A percentile compares a stretch with the other conserved stretches of the same genome.
phyloP scores from a whole-genome alignment of 176 grass and related monocot genomes.

The Bothriochloa decipiens region DNA sequence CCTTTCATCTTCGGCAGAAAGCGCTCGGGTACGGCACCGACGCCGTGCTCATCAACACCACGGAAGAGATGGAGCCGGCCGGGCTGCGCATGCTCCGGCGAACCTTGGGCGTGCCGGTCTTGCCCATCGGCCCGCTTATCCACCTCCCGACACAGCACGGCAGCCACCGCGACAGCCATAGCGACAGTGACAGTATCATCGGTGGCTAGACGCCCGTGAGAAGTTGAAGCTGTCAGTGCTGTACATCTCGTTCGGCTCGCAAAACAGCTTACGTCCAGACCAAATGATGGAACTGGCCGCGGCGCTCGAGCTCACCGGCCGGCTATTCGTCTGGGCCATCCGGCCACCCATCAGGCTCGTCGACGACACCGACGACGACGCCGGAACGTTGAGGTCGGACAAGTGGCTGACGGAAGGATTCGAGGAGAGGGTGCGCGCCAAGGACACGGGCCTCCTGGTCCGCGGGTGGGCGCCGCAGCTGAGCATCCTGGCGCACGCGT shows the following conservation, averaged over 20 bases:
- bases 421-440: slow-evolving; percentile 5
- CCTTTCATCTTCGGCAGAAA: no score
- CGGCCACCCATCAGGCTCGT: neutral
- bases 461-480: slow-evolving; percentile 48
- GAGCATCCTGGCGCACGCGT: slow-evolving; percentile 47
- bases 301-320: slow-evolving; percentile 27
- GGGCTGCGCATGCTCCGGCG: no score
- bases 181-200: neutral
- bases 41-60: no score
- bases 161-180: neutral
- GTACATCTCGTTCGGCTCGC: slow-evolving; percentile 46
- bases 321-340: slow-evolving; percentile 35
- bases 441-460: neutral
- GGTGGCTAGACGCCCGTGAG: slow-evolving; percentile 16
- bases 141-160: neutral
- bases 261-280: slow-evolving; percentile 1
- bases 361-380: neutral
- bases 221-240: neutral
- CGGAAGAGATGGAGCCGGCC: no score
- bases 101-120: no score
- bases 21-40: no score
- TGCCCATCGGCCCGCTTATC: no score
- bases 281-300: slow-evolving; percentile 43
- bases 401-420: slow-evolving; percentile 39
- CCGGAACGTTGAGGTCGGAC: neutral